These are phyloP conservation scores for Huntiella moniliformis DNA, from an alignment of 2,329 filamentous ascomycete genomes.

Conservation along the genomic window DNA sequence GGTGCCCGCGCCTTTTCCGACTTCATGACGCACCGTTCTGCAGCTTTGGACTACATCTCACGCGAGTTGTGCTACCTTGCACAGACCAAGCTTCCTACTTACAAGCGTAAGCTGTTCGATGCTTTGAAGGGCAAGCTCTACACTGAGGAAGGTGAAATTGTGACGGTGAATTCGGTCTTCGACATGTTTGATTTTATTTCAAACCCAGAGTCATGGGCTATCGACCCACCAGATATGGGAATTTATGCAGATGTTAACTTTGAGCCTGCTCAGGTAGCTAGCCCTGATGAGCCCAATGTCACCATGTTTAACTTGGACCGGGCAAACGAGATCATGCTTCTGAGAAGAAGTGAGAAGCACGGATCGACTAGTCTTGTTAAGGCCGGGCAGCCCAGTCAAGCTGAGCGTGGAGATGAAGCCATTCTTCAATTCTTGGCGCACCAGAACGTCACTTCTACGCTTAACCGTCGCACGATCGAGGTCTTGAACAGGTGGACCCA, in stretches of 20 bases:
- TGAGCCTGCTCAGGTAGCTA: constrained; percentile 4
- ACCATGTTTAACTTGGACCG: constrained; percentile 50
- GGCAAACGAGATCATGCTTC: constrained; percentile 52
- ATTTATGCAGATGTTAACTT: constrained; percentile 28
- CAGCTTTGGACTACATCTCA: constrained; percentile 67
- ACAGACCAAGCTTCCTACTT: constrained; percentile 48
- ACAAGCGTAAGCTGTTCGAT: constrained; percentile 49
- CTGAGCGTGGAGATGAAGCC: constrained; percentile 40
- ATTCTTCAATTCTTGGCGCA: constrained; percentile 43
- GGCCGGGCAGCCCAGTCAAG: constrained; percentile 27
- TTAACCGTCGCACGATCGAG: constrained; percentile 38
- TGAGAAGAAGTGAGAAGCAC: constrained; percentile 46
- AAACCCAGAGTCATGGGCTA: constrained; percentile 30
- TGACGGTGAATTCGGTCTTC: constrained; percentile 60
- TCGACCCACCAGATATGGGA: constrained; percentile 32
- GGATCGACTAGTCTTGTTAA: constrained; percentile 29
- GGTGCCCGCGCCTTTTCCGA: constrained; percentile 54
- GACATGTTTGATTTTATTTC: constrained; percentile 81
- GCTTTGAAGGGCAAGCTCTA: constrained; percentile 62
- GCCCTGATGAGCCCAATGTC: constrained; percentile 33
- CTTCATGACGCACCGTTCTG: constrained; percentile 59
- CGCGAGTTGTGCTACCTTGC: constrained; percentile 67
- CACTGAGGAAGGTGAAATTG: constrained; percentile 44
- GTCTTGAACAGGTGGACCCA: constrained; percentile 73
- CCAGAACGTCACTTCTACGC: constrained; percentile 42